Evolutionary conservation across 306 rosid genomes (phyloP).

Genomic region (Nissolia schottii): DNA sequence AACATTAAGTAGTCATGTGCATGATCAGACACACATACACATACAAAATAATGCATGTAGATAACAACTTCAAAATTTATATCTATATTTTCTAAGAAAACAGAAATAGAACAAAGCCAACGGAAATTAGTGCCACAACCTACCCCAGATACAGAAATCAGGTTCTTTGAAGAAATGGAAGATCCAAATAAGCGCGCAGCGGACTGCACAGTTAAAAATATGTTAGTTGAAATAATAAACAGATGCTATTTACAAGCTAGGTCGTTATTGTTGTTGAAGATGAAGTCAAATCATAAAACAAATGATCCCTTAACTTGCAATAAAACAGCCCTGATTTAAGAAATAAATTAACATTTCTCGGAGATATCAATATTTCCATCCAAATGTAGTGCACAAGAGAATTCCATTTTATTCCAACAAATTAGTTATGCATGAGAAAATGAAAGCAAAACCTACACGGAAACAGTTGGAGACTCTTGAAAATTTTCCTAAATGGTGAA

Average conservation of each 20-base stretch:
- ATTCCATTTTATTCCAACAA: neutral
- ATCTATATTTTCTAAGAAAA: neutral
- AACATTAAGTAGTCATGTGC: neutral
- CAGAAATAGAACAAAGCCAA: slow-evolving; percentile 3
- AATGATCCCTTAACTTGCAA: slow-evolving; percentile 9
- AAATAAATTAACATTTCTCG: neutral
- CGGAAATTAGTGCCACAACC: slow-evolving; percentile 22
- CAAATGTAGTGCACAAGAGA: neutral
- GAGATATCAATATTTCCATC: neutral
- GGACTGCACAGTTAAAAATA: slow-evolving; percentile 51
- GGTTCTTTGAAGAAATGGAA: slow-evolving; percentile 68
- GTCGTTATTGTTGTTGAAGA: neutral
- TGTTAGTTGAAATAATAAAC: slow-evolving; percentile 1
- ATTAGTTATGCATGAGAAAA: neutral
- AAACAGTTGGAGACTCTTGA: neutral
- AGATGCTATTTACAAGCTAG: neutral
- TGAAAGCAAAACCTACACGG: neutral
- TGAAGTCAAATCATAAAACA: neutral
- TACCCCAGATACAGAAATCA: slow-evolving; percentile 89
- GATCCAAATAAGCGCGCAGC: slow-evolving; percentile 95
- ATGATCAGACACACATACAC: slow-evolving; percentile 4
- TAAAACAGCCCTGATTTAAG: neutral
- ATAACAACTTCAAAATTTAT: neutral
- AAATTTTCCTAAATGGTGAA: neutral
- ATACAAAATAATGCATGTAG: neutral